Evolutionary conservation across 345 rosid genomes (phyloP), one percentile per base, ranked within the genome.

Genomic region (Clausena lansium): DNA sequence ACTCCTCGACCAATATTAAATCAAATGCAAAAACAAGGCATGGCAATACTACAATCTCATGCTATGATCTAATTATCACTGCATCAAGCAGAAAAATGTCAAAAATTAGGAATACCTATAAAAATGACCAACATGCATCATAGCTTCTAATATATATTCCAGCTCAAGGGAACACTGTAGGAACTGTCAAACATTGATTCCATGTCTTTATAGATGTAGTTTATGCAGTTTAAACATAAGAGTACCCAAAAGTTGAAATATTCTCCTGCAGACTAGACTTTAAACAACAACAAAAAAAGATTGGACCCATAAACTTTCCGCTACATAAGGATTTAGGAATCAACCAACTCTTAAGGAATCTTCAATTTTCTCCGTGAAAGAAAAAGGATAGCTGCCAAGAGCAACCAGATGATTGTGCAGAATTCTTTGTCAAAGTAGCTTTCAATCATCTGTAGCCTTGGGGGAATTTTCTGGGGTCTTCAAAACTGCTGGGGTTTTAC

Each of bases 381-480:
- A 71, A 50, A 47, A 38, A 41, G 50, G 47, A 81, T 32, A 27
- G 67, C 61, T 45, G 36, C 66, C 32, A 62, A 67, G 66, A 27
- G 64, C 57, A 32, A 55, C 25, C 10, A 27, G 11, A 67, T 24
- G 45, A 38, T 33, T 25, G 35, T 35, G 4, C 33, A 76, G 47
- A 59, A 41, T 28, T 47, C 38, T 63, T 38, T 62, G 8, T 33
- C 25, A n/a, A 52, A 67, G 25, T 32, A 28, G 14, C 81, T 54
- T 70, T 84, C 76, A 89, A 67, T 69, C 87, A 74, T 86, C 87
- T 17, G 86, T 70, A 74, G 88, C 92, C 73, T 84, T 65, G 1
- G 99, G 99, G 47, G 94, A 92, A 81, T 89, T 92, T 88, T 96
- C 99, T 0, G 95, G 97, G 32, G 98, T 92, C 90, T 88, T 92